A percentile compares a stretch with the other conserved stretches of the same genome.
phyloP scores from a whole-genome alignment of 139 green algal genomes.

The Asterochloris erici region DNA sequence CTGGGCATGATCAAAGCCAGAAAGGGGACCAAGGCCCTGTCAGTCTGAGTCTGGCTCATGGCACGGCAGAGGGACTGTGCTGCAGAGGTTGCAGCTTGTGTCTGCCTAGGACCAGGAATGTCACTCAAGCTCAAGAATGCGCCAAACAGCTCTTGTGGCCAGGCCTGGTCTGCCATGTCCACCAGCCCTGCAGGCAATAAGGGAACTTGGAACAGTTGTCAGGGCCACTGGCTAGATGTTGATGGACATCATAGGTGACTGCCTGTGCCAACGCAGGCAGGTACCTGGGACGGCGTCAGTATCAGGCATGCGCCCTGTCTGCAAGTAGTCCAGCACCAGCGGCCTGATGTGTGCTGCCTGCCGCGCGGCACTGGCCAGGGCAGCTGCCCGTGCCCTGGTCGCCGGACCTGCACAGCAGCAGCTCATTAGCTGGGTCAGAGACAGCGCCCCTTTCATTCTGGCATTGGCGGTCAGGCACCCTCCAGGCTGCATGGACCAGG shows the following conservation, averaged over 20 bases:
- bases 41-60: too few relatives aligned
- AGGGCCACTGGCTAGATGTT: background rate
- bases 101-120: background rate
- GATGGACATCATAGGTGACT: background rate
- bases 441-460: too few relatives aligned
- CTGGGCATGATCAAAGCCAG: too few relatives aligned
- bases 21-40: too few relatives aligned
- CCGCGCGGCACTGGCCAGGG: too few relatives aligned
- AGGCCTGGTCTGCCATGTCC: background rate
- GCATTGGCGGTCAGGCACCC: too few relatives aligned
- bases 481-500: too few relatives aligned
- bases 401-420: too few relatives aligned
- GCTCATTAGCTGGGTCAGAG: too few relatives aligned
- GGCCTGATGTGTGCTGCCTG: background rate
- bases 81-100: too few relatives aligned
- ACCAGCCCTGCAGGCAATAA: background rate
- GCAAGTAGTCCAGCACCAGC: background rate
- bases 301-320: background rate
- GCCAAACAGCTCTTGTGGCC: constrained; percentile 24
- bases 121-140: constrained; percentile 12
- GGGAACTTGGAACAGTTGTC: background rate
- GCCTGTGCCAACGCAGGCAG: background rate
- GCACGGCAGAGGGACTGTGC: too few relatives aligned
- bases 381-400: too few relatives aligned
- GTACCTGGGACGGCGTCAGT: background rate